These are phyloP conservation scores for Botryotinia globosa DNA, from an alignment of 2,329 filamentous ascomycete species.

Conservation along the genomic window DNA sequence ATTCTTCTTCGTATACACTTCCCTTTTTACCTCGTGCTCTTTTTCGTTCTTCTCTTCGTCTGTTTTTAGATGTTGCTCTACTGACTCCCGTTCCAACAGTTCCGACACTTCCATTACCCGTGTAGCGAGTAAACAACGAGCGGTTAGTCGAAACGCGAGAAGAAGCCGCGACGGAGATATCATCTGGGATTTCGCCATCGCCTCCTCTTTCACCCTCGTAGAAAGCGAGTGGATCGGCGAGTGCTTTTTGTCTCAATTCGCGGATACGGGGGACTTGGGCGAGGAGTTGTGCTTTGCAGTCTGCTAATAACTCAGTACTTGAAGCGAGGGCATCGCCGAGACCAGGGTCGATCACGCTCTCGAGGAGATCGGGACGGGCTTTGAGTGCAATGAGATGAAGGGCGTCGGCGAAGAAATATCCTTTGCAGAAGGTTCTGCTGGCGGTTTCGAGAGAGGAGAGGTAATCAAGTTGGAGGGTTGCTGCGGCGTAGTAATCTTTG, in stretches of 20 bases:
- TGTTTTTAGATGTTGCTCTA: constrained; percentile 82
- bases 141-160: constrained; percentile 78
- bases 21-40: constrained; percentile 92
- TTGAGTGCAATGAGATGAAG: constrained; percentile 68
- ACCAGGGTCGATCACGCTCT: constrained; percentile 67
- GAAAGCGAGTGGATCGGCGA: constrained; percentile 82
- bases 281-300: constrained; percentile 81
- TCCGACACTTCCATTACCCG: constrained; percentile 55
- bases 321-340: constrained; percentile 77
- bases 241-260: constrained; percentile 78
- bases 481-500: constrained; percentile 79
- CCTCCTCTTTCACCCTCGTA: constrained; percentile 71
- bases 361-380: constrained; percentile 60
- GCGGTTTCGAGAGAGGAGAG: constrained; percentile 69
- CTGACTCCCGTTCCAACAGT: constrained; percentile 72
- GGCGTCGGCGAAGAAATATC: constrained; percentile 85
- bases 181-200: constrained; percentile 77
- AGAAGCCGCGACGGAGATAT: constrained; percentile 80
- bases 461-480: constrained; percentile 78
- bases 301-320: constrained; percentile 87
- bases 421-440: constrained; percentile 78
- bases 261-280: constrained; percentile 83
- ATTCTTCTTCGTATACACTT: constrained; percentile 97
- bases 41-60: constrained; percentile 89
- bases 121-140: constrained; percentile 93